Conservation (phyloP, 495 filamentous ascomycete genomes). For the Penicillium taxi region DNA sequence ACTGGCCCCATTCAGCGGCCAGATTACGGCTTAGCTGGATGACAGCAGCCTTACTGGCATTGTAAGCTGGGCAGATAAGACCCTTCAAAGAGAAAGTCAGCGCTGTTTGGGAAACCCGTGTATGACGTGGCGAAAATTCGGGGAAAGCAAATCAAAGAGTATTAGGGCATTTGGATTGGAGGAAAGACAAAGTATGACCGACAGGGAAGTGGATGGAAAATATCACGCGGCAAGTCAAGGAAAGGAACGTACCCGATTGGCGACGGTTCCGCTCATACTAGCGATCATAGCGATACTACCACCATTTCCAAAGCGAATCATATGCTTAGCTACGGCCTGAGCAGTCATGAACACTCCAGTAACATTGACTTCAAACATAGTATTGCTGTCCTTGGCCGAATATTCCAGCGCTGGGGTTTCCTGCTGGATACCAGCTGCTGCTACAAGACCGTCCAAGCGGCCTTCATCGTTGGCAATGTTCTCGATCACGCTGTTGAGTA, state of each 20-base stretch:
- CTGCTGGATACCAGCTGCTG: conserved; percentile 68
- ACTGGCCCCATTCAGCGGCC: conserved; percentile 77
- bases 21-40: conserved; percentile 78
- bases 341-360: conserved; percentile 72
- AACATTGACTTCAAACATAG: conserved; percentile 69
- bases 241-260: conserved; percentile 47
- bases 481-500: conserved; percentile 58
- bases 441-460: conserved; percentile 68
- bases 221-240: not conserved
- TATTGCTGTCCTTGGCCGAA: conserved; percentile 54
- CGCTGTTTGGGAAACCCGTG: not conserved
- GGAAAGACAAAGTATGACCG: not conserved
- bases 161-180: not conserved
- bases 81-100: conserved; percentile 35
- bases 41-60: conserved; percentile 82
- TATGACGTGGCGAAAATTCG: not conserved
- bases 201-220: not conserved
- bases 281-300: conserved; percentile 70
- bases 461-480: conserved; percentile 64
- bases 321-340: conserved; percentile 62
- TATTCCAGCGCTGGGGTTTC: conserved; percentile 64
- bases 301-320: conserved; percentile 63
- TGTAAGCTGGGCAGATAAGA: conserved; percentile 73
- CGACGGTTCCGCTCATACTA: conserved; percentile 65
- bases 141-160: not conserved